Conservation (phyloP, 768 basidiomycete genomes). For the Suillus sp. region DNA sequence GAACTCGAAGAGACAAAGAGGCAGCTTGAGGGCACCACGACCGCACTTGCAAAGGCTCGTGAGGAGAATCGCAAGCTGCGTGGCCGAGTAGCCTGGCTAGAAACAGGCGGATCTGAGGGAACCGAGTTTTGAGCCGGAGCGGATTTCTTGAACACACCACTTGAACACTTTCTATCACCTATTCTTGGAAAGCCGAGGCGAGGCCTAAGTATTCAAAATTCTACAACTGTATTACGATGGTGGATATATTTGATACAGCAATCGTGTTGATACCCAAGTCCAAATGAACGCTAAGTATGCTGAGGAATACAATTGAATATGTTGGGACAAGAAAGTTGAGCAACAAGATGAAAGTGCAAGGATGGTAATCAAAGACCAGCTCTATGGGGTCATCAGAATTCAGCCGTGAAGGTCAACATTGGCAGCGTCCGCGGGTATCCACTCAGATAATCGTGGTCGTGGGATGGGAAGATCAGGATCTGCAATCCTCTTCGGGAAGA, state of each 20-base stretch:
- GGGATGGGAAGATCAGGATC: conserved; percentile 61
- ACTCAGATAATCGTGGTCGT: conserved; percentile 50
- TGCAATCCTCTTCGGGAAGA: conserved; percentile 44
- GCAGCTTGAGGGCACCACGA: conserved; percentile 47
- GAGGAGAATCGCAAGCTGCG: conserved; percentile 60
- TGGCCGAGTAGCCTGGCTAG: conserved; percentile 38
- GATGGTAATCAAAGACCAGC: conserved; percentile 10
- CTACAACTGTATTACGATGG: conserved; percentile 6
- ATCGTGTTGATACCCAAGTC: background rate
- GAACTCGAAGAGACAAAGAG: conserved; percentile 50
- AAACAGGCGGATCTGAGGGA: conserved; percentile 37
- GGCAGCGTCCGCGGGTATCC: conserved; percentile 50
- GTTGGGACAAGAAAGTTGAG: background rate
- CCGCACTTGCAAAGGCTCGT: conserved; percentile 45
- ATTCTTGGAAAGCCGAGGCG: background rate
- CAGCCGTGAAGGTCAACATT: conserved; percentile 27
- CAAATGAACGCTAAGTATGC: background rate
- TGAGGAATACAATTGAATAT: conserved; percentile 7
- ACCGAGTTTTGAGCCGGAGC: conserved; percentile 30
- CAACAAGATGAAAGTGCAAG: no score
- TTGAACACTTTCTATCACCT: conserved; percentile 12
- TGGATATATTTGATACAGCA: conserved; percentile 5
- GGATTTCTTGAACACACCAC: background rate
- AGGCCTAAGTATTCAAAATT: conserved; percentile 1
- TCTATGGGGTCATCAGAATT: conserved; percentile 20